Evolutionary conservation across 2,329 filamentous ascomycete species (phyloP), one percentile per base, ranked within the genome.

Genomic region (Penicillium olsonii): DNA sequence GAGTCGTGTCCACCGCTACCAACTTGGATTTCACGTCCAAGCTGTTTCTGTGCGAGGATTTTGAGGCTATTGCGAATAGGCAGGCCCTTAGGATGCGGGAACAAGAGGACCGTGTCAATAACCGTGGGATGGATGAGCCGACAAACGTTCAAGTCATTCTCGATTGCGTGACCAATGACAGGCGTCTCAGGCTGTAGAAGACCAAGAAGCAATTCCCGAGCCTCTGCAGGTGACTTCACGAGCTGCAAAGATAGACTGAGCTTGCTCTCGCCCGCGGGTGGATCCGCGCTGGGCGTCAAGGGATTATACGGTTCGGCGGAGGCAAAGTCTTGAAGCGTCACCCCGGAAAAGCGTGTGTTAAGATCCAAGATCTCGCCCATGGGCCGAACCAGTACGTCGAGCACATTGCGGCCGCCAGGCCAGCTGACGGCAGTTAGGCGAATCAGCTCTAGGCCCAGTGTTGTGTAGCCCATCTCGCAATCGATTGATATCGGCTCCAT

Each of bases 381-480:
- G 0, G 92, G 92, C 38, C 85, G 82, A 7, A 97, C 92, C 0
- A 97, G 80, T 0, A 96, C 80, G 65, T 99, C 94, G 5, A 97
- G 75, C 0, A 99, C 70, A 44, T 81, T 79, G 44, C 85, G 81
- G 17, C 89, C 88, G 8, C 79, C 76, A 0, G 92, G 92, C 92
- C 94, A 99, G 9, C 87, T 84, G 3, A 92, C 87, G 5, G 89
- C 92, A 0, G 94, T 97, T 3, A 99, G 72, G 8, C 94, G 89
- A 48, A 97, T 86, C 15, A 99, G 80, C 68, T 99, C 94, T 56
- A 97, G 75, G 0, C 95, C 94, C 42, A 87, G 72, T 1, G 89
- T 88, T 0, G 95, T 99, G 66, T 95, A 97, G 4, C 89, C 90
- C 94, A 99, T 99, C 67, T 99, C 94, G 63, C 94, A 97, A 68